Percentiles rank a stretch among this genome's conserved stretches.
These are phyloP conservation scores for Neospora caninum DNA, from an alignment of 169 alveolate species.

Conservation along the genomic window DNA sequence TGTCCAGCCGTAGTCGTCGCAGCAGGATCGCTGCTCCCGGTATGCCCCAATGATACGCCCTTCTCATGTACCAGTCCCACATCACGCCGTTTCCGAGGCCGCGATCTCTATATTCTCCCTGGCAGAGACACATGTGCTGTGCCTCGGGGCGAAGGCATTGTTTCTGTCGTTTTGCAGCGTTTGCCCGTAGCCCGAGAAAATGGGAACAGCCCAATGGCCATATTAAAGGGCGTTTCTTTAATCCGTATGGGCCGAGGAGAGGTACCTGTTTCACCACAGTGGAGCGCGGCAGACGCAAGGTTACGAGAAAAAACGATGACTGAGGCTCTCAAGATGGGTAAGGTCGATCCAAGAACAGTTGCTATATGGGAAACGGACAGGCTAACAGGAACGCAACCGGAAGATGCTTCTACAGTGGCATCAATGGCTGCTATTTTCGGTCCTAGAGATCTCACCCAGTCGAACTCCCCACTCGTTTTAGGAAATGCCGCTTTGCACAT, in stretches of 20 bases:
- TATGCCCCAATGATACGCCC: not conserved
- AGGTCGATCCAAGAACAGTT: not conserved
- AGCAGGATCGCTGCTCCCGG: not conserved
- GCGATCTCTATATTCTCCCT: no score
- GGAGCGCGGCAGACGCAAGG: not conserved
- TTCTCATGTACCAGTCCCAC: no score
- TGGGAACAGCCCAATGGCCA: not conserved
- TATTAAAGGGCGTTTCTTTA: not conserved
- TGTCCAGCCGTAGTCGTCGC: not conserved
- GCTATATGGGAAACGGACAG: not conserved
- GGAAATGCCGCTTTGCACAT: not conserved
- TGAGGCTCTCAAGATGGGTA: not conserved
- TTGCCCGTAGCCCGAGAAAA: not conserved
- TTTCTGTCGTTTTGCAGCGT: slow-evolving; percentile 1
- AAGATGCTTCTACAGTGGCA: not conserved
- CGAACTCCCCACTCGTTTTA: not conserved
- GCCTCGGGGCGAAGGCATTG: not conserved
- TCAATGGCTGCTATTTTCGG: not conserved
- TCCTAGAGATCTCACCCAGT: not conserved
- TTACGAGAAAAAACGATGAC: not conserved
- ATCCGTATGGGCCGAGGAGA: not conserved
- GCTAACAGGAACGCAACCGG: not conserved
- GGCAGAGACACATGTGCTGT: not conserved
- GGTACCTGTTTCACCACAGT: not conserved
- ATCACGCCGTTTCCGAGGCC: no score